Conservation (phyloP, 2,329 filamentous ascomycete genomes). For the Fusarium sambucinum region DNA sequence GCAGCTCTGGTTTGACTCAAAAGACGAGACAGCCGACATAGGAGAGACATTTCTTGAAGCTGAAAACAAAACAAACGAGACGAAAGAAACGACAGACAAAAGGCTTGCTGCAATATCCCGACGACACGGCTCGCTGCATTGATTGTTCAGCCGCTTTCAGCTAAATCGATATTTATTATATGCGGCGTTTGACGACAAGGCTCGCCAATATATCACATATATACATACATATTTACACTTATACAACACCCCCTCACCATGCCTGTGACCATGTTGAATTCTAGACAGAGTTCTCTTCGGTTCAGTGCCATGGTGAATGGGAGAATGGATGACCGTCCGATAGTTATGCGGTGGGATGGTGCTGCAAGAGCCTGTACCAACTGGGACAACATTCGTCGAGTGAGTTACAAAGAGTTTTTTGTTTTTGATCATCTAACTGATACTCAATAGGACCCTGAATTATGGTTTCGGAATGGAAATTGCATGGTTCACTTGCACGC, state of each 20-base stretch:
- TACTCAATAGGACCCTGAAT: constrained; percentile 72
- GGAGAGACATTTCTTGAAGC: constrained; percentile 19
- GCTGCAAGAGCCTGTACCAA: constrained; percentile 56
- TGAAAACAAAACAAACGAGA: constrained; percentile 10
- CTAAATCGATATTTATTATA: constrained; percentile 11
- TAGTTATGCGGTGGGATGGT: constrained; percentile 65
- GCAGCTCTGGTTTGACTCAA: not conserved
- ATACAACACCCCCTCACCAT: constrained; percentile 11
- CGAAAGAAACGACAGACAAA: constrained; percentile 7
- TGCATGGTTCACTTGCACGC: constrained; percentile 77
- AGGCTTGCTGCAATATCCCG: constrained; percentile 39
- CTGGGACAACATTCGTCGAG: constrained; percentile 64
- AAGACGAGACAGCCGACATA: not conserved
- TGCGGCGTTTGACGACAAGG: not conserved
- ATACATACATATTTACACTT: not conserved
- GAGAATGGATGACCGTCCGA: constrained; percentile 32
- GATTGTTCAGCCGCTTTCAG: constrained; percentile 23
- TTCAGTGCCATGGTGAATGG: constrained; percentile 50
- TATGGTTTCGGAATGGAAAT: constrained; percentile 76
- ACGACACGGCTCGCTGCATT: constrained; percentile 32
- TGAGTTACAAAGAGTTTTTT: constrained; percentile 48
- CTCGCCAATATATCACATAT: not conserved
- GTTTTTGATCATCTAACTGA: constrained; percentile 8
- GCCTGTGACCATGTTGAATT: constrained; percentile 21
- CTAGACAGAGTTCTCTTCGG: constrained; percentile 35